These are phyloP conservation scores for Gossypium schwendimanii DNA, from an alignment of 441 rosid genomes.

Conservation along the genomic window DNA sequence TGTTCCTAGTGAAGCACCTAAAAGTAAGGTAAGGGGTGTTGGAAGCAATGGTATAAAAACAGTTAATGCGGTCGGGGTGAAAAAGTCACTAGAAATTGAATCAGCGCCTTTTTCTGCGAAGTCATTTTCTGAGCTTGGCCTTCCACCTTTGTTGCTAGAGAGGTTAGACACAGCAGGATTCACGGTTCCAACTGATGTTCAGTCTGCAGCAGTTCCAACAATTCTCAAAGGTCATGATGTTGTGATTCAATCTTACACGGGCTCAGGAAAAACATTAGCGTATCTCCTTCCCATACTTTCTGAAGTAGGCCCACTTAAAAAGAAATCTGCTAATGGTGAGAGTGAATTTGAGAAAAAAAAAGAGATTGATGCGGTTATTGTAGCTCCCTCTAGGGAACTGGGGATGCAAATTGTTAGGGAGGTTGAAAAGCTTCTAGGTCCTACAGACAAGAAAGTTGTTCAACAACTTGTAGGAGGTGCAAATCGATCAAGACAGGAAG, in stretches of 20 bases:
- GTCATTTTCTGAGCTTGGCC: slow-evolving; percentile 81
- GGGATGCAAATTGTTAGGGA: slow-evolving; percentile 95
- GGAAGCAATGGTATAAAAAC: slow-evolving; percentile 28
- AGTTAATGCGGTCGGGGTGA: slow-evolving; percentile 30
- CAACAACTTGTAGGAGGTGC: slow-evolving; percentile 97
- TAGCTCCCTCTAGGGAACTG: slow-evolving; percentile 89
- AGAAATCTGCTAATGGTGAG: slow-evolving; percentile 26
- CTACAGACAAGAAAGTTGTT: slow-evolving; percentile 62
- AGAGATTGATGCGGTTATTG: slow-evolving; percentile 75
- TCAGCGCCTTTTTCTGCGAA: slow-evolving; percentile 58
- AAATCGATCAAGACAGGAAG: slow-evolving; percentile 88
- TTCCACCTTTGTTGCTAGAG: slow-evolving; percentile 51
- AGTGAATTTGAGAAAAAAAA: slow-evolving; percentile 35
- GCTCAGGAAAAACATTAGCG: slow-evolving; percentile 84
- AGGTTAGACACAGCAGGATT: slow-evolving; percentile 74
- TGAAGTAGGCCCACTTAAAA: slow-evolving; percentile 60
- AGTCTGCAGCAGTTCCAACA: slow-evolving; percentile 70
- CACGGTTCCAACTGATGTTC: slow-evolving; percentile 76
- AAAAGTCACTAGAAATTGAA: slow-evolving; percentile 35
- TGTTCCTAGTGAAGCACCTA: slow-evolving; percentile 24
- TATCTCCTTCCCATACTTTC: slow-evolving; percentile 70
- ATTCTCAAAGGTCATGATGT: slow-evolving; percentile 65
- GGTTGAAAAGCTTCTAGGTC: slow-evolving; percentile 79
- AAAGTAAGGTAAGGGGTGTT: slow-evolving; percentile 30
- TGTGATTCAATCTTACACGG: slow-evolving; percentile 88